Conservation (phyloP, 768 basidiomycete species). For the Tylopilus vinaceipallidus region DNA sequence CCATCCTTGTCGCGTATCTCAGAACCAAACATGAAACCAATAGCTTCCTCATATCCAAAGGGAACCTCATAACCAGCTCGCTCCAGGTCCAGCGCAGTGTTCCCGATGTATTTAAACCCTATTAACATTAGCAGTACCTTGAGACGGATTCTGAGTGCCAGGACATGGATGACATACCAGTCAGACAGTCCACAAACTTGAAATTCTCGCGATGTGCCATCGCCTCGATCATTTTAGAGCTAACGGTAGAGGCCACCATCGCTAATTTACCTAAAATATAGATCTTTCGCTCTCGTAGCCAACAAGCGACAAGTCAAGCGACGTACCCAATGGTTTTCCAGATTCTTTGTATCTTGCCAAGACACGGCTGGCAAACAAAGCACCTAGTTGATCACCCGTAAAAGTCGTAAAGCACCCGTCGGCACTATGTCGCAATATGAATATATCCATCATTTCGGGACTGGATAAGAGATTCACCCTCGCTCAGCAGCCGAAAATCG, state of each 20-base stretch:
- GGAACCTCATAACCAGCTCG: constrained; percentile 66
- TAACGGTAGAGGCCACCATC: constrained; percentile 88
- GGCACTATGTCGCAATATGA: constrained; percentile 5
- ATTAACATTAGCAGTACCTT: constrained; percentile 3
- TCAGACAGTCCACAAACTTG: constrained; percentile 81
- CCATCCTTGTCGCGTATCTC: constrained; percentile 87
- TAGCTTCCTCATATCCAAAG: constrained; percentile 91
- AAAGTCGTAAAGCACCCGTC: constrained; percentile 66
- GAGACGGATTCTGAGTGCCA: neutral
- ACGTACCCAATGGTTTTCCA: constrained; percentile 43
- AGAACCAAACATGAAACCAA: constrained; percentile 85
- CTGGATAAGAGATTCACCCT: constrained; percentile 40
- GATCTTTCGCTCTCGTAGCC: too few relatives aligned
- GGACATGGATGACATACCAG: constrained; percentile 44
- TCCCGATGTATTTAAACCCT: constrained; percentile 93
- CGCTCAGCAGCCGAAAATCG: constrained; percentile 77
- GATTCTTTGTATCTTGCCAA: constrained; percentile 44
- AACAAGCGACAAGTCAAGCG: too few relatives aligned
- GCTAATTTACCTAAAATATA: constrained; percentile 58
- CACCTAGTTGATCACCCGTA: constrained; percentile 84
- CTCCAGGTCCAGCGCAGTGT: constrained; percentile 67
- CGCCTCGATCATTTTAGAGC: constrained; percentile 83
- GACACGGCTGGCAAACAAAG: constrained; percentile 48
- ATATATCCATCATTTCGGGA: neutral
- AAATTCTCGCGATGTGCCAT: constrained; percentile 80